Evolutionary conservation across 352 stramenopile genomes (phyloP).

Genomic region (Phytophthora palmivora): DNA sequence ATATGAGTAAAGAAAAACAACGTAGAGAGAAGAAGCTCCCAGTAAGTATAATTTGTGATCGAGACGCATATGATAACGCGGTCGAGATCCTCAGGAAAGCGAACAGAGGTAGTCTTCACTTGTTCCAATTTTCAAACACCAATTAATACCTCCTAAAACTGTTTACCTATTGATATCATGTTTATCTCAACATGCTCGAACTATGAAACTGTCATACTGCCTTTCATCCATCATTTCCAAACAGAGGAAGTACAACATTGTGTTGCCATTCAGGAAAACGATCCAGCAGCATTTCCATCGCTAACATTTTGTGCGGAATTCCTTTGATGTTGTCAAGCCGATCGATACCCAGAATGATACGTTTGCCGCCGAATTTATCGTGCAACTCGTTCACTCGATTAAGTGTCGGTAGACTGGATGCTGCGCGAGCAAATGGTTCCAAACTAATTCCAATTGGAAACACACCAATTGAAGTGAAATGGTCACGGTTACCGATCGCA

Average conservation of each 20-base stretch:
- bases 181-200: too few species aligned
- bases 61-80: too few species aligned
- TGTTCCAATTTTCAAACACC: too few species aligned
- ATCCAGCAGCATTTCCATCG: conserved; percentile 87
- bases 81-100: too few species aligned
- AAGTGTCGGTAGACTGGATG: conserved; percentile 60
- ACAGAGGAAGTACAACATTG: conserved; percentile 96
- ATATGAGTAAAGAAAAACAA: too few species aligned
- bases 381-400: conserved; percentile 77
- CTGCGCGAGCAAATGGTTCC: conserved; percentile 77
- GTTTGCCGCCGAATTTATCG: conserved; percentile 80
- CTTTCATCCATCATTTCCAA: too few species aligned
- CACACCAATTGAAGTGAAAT: conserved; percentile 89
- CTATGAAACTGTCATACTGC: too few species aligned
- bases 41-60: too few species aligned
- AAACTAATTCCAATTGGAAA: conserved; percentile 90
- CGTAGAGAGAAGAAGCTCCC: too few species aligned
- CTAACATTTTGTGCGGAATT: conserved; percentile 89
- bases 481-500: conserved; percentile 71
- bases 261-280: conserved; percentile 92
- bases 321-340: conserved; percentile 91
- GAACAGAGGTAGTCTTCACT: too few species aligned
- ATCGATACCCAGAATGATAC: conserved; percentile 87
- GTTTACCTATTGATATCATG: too few species aligned
- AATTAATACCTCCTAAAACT: too few species aligned